Base-by-base conservation (phyloP, 805 yeast genomes). In the Candida xiaguanensis region DNA sequence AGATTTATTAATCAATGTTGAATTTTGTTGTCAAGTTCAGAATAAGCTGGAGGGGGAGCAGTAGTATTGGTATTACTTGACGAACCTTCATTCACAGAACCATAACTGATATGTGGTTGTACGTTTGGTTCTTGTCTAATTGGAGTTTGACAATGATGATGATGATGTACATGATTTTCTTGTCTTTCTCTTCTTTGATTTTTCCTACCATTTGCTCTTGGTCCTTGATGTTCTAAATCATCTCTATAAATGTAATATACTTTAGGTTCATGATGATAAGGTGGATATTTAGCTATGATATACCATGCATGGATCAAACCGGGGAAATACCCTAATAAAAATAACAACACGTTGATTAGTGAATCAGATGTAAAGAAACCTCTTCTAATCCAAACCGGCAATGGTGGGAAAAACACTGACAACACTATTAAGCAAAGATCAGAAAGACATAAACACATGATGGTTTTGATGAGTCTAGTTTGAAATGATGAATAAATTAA, bases 351-450 rank as follows among this genome's bases (percentile, higher is more conserved):
- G 38, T 68, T 61, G 17, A 75, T 55, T 23, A 67, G 42, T 12
- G 77, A 63, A 47, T 83, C 85, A 24, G 63, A 53, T 2, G 82
- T 67, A 48, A 77, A 78, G 12, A 75, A 38, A 1, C 93, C 93
- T 34, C 78, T 63, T 52, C 88, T 70, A 26, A 82, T 67, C 57
- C 79, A 60, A 8, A 85, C 89, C 0, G 90, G 85, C 9, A 84
- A 65, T 0, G 93, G 93, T 2, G 95, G 93, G 53, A 81, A 70
- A 36, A 84, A 66, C 36, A 82, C 70, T 2, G 87, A 81, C 6
- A 80, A 54, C 1, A 79, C 47, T 41, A 80, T 77, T 12, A 85
- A 72, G 11, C 78, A 55, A n/a, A 79, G 53, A 54, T 84, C 90
- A 3, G 72, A 56, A 25, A 64, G 47, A 42, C 72, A 67, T 22